phyloP scores from a whole-genome alignment of 768 basidiomycete species.

The Trametes meyenii region DNA sequence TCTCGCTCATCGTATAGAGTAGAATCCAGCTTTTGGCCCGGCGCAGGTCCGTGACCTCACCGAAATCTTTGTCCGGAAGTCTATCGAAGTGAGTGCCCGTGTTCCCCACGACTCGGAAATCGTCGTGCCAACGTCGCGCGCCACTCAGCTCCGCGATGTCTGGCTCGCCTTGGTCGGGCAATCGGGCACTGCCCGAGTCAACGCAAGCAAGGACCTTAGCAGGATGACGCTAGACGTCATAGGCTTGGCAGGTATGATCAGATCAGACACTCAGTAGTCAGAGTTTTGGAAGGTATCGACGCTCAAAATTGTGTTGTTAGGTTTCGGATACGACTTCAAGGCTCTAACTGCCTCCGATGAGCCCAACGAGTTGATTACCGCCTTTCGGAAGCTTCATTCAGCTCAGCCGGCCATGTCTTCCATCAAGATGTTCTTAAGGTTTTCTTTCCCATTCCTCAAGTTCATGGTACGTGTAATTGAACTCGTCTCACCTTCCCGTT shows the following conservation, averaged over 20 bases:
- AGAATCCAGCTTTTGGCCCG: constrained; percentile 72
- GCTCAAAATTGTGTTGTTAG: constrained; percentile 17
- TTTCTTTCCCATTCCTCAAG: constrained; percentile 27
- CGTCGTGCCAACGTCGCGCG: neutral
- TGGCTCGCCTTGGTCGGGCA: constrained; percentile 33
- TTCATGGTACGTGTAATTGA: constrained; percentile 16
- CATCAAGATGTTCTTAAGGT: neutral
- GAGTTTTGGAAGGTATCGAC: neutral
- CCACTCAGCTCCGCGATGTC: constrained; percentile 25
- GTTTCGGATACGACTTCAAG: constrained; percentile 40
- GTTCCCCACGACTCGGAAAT: neutral
- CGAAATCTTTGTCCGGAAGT: constrained; percentile 58
- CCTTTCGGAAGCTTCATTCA: constrained; percentile 32
- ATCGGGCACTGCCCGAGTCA: constrained; percentile 31
- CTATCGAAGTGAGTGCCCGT: constrained; percentile 43
- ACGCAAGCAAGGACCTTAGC: constrained; percentile 39
- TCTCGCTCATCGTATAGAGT: neutral
- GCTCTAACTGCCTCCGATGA: constrained; percentile 35
- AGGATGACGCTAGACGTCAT: constrained; percentile 46
- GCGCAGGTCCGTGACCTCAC: constrained; percentile 61
- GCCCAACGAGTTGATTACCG: constrained; percentile 27
- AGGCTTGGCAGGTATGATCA: constrained; percentile 41
- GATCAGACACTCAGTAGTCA: neutral
- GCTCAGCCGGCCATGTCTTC: neutral
- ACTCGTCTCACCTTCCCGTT: neutral